These are phyloP conservation scores for Hemileccinum impolitum DNA, from an alignment of 768 basidiomycete species.

Conservation along the genomic window DNA sequence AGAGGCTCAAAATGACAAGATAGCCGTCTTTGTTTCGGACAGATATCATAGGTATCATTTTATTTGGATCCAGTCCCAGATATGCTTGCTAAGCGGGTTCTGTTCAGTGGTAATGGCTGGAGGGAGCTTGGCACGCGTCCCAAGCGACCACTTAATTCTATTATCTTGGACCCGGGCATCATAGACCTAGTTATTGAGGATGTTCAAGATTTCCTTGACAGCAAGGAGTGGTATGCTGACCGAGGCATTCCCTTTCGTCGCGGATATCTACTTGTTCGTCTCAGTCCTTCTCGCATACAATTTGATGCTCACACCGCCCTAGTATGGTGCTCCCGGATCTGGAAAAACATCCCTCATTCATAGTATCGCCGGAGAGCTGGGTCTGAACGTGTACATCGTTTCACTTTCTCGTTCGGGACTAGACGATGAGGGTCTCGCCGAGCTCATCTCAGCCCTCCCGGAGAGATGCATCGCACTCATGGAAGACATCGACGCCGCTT, in stretches of 20 bases:
- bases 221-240: constrained; percentile 68
- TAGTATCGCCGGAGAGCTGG: constrained; percentile 73
- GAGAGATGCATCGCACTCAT: constrained; percentile 71
- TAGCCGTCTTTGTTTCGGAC: constrained; percentile 53
- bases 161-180: constrained; percentile 68
- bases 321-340: constrained; percentile 73
- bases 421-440: constrained; percentile 57
- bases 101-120: constrained; percentile 42
- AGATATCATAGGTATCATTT: constrained; percentile 35
- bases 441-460: constrained; percentile 62
- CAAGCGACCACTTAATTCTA: constrained; percentile 63
- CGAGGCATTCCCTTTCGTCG: constrained; percentile 81
- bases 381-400: constrained; percentile 69
- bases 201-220: constrained; percentile 64
- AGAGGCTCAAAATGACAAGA: constrained; percentile 47
- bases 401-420: constrained; percentile 61
- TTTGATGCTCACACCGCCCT: background rate
- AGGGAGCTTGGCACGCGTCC: constrained; percentile 51
- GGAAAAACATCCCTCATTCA: constrained; percentile 81
- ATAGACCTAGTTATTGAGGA: constrained; percentile 65
- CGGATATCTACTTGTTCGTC: constrained; percentile 62
- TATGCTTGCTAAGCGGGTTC: background rate
- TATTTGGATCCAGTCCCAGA: background rate
- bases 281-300: background rate
- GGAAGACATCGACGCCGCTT: constrained; percentile 84